Percentiles rank a stretch among this genome's conserved stretches.
phyloP scores from a whole-genome alignment of 2,329 filamentous ascomycete genomes.

The Colletotrichum endophyticum region DNA sequence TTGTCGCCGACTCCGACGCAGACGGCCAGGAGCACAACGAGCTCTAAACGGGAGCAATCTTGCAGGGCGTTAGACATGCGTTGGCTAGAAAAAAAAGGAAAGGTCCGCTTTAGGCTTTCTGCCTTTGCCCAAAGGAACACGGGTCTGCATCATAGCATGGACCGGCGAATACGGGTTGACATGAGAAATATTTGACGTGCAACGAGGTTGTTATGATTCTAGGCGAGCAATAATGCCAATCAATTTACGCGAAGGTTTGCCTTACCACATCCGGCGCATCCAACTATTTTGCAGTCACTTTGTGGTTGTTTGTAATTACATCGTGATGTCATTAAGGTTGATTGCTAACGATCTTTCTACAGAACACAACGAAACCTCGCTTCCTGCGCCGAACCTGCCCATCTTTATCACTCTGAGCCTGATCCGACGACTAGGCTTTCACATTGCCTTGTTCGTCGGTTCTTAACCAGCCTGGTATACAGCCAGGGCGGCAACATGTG shows the following conservation, averaged over 20 bases:
- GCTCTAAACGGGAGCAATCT: constrained; percentile 42
- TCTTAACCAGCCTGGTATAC: constrained; percentile 78
- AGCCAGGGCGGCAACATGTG: constrained; percentile 76
- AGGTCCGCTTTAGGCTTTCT: background rate
- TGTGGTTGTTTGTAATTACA: background rate
- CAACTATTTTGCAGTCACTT: background rate
- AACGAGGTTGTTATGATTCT: background rate
- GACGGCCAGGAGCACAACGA: constrained; percentile 65
- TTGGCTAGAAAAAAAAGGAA: background rate
- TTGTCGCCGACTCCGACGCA: constrained; percentile 56
- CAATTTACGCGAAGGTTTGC: background rate
- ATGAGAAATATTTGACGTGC: constrained; percentile 6
- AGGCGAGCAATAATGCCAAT: constrained; percentile 13
- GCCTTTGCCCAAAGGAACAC: background rate
- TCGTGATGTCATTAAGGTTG: background rate
- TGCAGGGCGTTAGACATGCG: background rate
- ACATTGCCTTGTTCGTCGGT: rapidly evolving
- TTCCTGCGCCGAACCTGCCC: rapidly evolving
- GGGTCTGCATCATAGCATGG: background rate
- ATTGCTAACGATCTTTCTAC: background rate
- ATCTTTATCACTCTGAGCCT: rapidly evolving
- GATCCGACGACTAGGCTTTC: rapidly evolving
- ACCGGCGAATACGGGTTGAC: background rate
- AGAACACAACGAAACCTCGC: background rate
- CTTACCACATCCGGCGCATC: rapidly evolving